A percentile compares a stretch with the other conserved stretches of the same genome.
phyloP scores from a whole-genome alignment of 805 yeast genomes.

The Priceomyces medius region DNA sequence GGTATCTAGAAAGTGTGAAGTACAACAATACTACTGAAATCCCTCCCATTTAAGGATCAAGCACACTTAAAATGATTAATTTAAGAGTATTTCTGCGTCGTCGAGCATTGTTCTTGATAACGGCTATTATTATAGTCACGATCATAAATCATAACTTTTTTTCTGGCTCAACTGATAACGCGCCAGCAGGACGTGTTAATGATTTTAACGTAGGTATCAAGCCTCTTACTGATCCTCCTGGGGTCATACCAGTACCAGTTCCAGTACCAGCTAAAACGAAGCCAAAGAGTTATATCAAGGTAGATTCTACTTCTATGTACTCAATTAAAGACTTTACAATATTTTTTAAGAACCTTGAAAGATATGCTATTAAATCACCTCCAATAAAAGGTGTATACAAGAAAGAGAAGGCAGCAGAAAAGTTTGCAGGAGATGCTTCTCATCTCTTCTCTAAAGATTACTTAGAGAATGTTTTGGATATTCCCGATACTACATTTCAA shows the following conservation, averaged over 20 bases:
- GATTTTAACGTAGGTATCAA: neutral
- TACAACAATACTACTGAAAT: no score
- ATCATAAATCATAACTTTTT: neutral
- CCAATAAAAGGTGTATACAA: slow-evolving; percentile 45
- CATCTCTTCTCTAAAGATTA: slow-evolving; percentile 48
- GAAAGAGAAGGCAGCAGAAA: slow-evolving; percentile 43
- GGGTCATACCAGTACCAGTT: no score
- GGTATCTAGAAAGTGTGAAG: no score
- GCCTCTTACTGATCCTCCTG: slow-evolving; percentile 4
- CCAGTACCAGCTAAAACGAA: neutral
- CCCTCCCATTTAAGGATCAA: neutral
- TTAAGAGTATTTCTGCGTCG: neutral
- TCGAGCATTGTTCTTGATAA: neutral
- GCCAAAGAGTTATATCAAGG: neutral
- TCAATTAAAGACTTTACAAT: slow-evolving; percentile 22
- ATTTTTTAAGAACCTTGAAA: slow-evolving; percentile 33
- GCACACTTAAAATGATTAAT: neutral
- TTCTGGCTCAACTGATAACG: neutral
- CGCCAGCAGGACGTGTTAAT: neutral
- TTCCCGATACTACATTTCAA: slow-evolving; percentile 32
- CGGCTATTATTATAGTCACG: neutral
- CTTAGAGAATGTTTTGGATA: slow-evolving; percentile 41
- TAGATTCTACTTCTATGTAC: neutral
- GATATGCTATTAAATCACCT: slow-evolving; percentile 34
- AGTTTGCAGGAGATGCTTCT: slow-evolving; percentile 38